phyloP scores from a whole-genome alignment of 2,329 filamentous ascomycete species.

The Sporothrix globosa region DNA sequence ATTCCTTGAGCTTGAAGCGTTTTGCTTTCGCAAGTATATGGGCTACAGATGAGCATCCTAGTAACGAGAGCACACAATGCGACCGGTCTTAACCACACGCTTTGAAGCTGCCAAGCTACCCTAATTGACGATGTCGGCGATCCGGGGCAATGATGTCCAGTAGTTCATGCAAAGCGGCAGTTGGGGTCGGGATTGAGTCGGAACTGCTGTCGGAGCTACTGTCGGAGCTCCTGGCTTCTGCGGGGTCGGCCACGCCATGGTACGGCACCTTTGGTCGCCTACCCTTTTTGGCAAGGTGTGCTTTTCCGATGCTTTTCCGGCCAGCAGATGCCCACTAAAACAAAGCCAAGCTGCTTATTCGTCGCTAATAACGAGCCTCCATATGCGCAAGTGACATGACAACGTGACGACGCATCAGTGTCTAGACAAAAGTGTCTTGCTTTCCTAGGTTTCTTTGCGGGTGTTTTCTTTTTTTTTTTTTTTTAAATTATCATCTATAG shows the following conservation, averaged over 20 bases:
- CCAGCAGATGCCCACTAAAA: neutral
- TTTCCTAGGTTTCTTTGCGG: neutral
- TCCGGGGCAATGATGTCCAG: constrained; percentile 4
- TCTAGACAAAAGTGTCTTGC: neutral
- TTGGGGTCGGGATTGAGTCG: neutral
- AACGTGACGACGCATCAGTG: neutral
- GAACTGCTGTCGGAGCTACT: neutral
- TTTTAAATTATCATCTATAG: neutral
- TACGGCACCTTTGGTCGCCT: neutral
- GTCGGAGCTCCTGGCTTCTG: constrained; percentile 1
- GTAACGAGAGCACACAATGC: too few relatives aligned
- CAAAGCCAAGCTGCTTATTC: neutral
- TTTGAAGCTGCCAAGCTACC: neutral
- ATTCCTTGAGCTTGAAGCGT: too few relatives aligned
- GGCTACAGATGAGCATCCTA: too few relatives aligned
- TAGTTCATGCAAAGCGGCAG: neutral
- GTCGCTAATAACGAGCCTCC: neutral
- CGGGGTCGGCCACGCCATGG: neutral
- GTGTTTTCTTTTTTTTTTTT: neutral
- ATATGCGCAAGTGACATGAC: neutral
- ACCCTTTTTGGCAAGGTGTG: neutral
- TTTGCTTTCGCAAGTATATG: too few relatives aligned
- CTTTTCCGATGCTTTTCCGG: constrained; percentile 28
- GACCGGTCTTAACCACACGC: neutral
- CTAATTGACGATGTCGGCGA: constrained; percentile 16